Conservation (phyloP, 306 rosid species). For the Crataegus laevigata region DNA sequence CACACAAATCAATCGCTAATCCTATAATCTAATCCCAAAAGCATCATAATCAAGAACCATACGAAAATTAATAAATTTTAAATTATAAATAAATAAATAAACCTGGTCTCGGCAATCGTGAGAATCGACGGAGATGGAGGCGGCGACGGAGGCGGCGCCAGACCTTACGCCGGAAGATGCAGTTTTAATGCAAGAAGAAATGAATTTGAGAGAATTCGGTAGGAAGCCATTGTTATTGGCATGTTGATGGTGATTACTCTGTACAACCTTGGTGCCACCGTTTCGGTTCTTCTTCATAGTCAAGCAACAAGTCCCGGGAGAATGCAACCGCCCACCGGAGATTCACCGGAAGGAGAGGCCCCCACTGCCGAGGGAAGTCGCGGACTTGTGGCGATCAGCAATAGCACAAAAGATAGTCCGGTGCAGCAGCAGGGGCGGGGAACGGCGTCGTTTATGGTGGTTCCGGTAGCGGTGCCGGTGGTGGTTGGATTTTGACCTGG, state of each 20-base stretch:
- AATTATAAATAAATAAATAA: neutral
- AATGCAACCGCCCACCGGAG: slow-evolving; percentile 39
- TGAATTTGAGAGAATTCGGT: slow-evolving; percentile 82
- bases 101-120: slow-evolving; percentile 75
- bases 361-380: slow-evolving; percentile 51
- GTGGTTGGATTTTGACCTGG: slow-evolving; percentile 45
- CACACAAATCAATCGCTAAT: neutral
- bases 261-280: slow-evolving; percentile 29
- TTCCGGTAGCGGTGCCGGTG: neutral
- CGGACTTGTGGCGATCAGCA: slow-evolving; percentile 48
- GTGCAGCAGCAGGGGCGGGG: neutral
- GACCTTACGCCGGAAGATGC: slow-evolving; percentile 91
- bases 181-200: slow-evolving; percentile 80
- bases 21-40: neutral
- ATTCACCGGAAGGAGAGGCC: slow-evolving; percentile 39
- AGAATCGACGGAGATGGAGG: slow-evolving; percentile 69
- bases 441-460: slow-evolving; percentile 29
- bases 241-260: neutral
- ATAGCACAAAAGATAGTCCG: slow-evolving; percentile 43
- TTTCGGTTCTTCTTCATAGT: slow-evolving; percentile 82
- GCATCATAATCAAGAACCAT: neutral
- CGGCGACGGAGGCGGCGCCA: slow-evolving; percentile 76
- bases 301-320: slow-evolving; percentile 5
- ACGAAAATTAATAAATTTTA: neutral
- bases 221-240: slow-evolving; percentile 46